A percentile compares a stretch with the other conserved stretches of the same genome.
These are phyloP conservation scores for Scenedesmus sp. DNA, from an alignment of 163 green algal genomes.

Conservation along the genomic window DNA sequence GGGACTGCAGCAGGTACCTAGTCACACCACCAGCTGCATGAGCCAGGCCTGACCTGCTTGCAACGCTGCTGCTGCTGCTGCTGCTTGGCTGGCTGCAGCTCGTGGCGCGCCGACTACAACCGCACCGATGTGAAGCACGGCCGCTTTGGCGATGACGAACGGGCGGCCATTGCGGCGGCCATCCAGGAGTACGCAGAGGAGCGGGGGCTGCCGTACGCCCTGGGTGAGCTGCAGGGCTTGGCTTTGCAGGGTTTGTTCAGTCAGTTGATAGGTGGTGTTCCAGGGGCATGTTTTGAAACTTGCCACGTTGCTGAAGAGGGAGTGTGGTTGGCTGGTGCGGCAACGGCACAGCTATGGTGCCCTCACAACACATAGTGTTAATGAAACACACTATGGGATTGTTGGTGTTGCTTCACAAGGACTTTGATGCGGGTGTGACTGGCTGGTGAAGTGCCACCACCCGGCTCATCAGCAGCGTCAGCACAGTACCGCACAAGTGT, in stretches of 20 bases:
- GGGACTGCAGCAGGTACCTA: no score
- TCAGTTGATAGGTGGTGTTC: no score
- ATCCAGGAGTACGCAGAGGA: conserved; percentile 55
- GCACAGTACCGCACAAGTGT: no score
- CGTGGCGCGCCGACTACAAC: conserved; percentile 65
- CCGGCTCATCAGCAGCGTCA: conserved; percentile 57
- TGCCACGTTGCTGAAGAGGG: neutral
- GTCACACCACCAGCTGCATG: neutral
- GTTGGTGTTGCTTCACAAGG: no score
- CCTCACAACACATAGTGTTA: no score
- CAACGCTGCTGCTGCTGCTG: conserved; percentile 1
- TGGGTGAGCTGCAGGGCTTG: conserved; percentile 21
- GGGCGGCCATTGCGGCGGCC: conserved; percentile 68
- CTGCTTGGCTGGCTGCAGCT: neutral
- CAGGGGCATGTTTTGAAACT: neutral
- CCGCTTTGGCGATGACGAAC: conserved; percentile 73
- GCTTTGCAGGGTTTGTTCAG: neutral
- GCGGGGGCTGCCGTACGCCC: neutral
- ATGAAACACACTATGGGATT: no score
- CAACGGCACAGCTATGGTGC: no score
- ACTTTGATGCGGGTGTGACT: conserved; percentile 59
- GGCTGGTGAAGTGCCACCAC: conserved; percentile 65
- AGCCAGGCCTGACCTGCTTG: neutral
- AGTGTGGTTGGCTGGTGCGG: neutral
- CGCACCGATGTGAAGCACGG: conserved; percentile 76